These are phyloP conservation scores for Hanseniaspora mollemarum DNA, from an alignment of 805 yeast genomes.

Conservation along the genomic window DNA sequence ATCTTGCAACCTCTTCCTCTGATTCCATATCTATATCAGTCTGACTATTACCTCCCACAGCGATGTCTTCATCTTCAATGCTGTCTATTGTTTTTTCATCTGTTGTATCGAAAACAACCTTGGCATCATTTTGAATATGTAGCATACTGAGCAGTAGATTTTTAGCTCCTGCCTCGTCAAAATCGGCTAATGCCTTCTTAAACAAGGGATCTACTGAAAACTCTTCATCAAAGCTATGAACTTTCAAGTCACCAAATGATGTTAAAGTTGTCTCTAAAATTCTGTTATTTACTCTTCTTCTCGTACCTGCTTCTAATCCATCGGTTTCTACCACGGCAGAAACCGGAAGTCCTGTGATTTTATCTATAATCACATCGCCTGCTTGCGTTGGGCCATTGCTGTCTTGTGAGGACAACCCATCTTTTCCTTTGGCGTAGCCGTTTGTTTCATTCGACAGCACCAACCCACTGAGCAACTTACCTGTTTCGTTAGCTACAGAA, in stretches of 20 bases:
- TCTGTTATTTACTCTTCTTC: conserved; percentile 27
- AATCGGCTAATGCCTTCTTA: conserved; percentile 62
- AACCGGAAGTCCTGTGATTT: conserved; percentile 28
- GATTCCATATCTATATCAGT: conserved; percentile 15
- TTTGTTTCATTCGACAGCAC: conserved; percentile 34
- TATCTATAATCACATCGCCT: conserved; percentile 27
- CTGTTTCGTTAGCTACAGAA: conserved; percentile 83
- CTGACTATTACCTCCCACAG: neutral
- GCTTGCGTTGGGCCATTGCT: conserved; percentile 21
- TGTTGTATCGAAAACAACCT: conserved; percentile 57
- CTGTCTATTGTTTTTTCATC: conserved; percentile 25
- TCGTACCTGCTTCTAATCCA: conserved; percentile 20
- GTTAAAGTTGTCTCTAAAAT: conserved; percentile 38
- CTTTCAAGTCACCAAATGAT: conserved; percentile 39
- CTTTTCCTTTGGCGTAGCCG: conserved; percentile 19
- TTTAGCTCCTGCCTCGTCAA: conserved; percentile 76
- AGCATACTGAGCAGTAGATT: conserved; percentile 54
- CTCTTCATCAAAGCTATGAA: conserved; percentile 53
- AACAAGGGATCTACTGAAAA: conserved; percentile 61
- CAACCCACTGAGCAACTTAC: conserved; percentile 65
- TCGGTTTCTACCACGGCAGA: conserved; percentile 22
- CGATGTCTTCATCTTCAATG: conserved; percentile 8
- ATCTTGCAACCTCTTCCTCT: neutral
- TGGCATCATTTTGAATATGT: conserved; percentile 39
- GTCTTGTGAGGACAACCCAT: conserved; percentile 23